Evolutionary conservation across 768 basidiomycete species (phyloP), one percentile per base, ranked within the genome.

Genomic region (Pleurotus pulmonarius): DNA sequence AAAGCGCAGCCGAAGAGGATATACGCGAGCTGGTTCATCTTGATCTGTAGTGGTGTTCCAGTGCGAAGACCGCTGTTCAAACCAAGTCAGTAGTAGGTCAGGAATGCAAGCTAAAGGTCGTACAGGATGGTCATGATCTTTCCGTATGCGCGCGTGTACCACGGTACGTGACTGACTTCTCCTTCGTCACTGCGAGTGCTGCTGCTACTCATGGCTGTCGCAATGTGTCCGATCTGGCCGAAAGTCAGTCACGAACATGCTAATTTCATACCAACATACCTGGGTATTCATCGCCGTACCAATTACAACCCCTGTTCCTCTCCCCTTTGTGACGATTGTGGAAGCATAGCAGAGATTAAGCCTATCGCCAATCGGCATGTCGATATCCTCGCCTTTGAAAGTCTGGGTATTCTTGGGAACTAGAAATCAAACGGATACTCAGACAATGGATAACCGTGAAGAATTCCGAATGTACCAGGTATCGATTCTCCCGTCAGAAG

Each of bases 371-470:
- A 53, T 53, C 6, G 51, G 51, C 18, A 53, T 40, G 13, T 53
- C 51, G 12, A 53, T 18, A 11, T 53, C 51, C n/a, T 53, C 51
- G n/a, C 24, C 37, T 15, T 53, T 53, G 51, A 53, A 53, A 12
- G 51, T 53, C 51, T 53, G 51, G 9, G 51, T 53, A 18, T 37
- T 53, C 39, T 53, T 53, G 11, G 51, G 51, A n/a, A 53, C 51
- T 53, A 53, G 7, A 22, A 22, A 51, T 38, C 37, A 39, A 15
- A 38, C 40, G 37, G n/a, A 22, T 38, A 41, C 16, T 53, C 18
- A 53, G 51, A 11, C 11, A 6, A 47, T 8, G 7, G 2, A 39
- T 40, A 20, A n/a, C 13, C 11, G 4, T 11, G 9, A 24, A 41
- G 37, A 9, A 18, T 37, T n/a, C 7, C 16, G 16, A 7, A 4